Conservation (phyloP, 2,329 filamentous ascomycete genomes). For the Decorospora gaudefroyi region DNA sequence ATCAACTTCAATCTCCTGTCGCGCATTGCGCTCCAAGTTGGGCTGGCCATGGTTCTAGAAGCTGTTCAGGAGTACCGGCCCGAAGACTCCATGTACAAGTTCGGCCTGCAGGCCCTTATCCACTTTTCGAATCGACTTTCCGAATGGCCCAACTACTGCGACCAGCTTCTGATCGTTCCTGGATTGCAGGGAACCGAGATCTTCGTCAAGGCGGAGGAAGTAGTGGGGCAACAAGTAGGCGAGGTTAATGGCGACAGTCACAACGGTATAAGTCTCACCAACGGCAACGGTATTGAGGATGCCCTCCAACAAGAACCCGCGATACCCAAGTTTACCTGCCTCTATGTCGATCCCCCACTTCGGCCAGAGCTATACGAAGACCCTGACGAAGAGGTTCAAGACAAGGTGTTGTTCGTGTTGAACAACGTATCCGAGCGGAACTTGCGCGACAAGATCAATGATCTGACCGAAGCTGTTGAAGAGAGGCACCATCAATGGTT, state of each 20-base stretch:
- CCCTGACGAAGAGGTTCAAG: slow-evolving; percentile 81
- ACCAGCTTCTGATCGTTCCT: slow-evolving; percentile 78
- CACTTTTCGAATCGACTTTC: slow-evolving; percentile 80
- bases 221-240: slow-evolving; percentile 69
- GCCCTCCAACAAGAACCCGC: slow-evolving; percentile 62
- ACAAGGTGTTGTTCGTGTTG: slow-evolving; percentile 91
- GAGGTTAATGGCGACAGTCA: slow-evolving; percentile 57
- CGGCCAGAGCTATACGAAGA: slow-evolving; percentile 72
- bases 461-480: slow-evolving; percentile 77
- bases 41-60: slow-evolving; percentile 97
- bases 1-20: slow-evolving; percentile 93
- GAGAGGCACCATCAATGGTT: slow-evolving; percentile 94
- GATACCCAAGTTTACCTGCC: slow-evolving; percentile 73
- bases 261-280: slow-evolving; percentile 62
- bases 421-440: slow-evolving; percentile 96
- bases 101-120: slow-evolving; percentile 91
- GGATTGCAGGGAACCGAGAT: slow-evolving; percentile 84
- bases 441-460: slow-evolving; percentile 78
- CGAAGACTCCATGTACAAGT: slow-evolving; percentile 95
- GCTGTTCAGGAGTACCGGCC: slow-evolving; percentile 83
- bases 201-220: slow-evolving; percentile 79
- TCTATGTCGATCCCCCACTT: slow-evolving; percentile 73
- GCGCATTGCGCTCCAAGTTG: slow-evolving; percentile 86
- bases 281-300: slow-evolving; percentile 70
- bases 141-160: slow-evolving; percentile 96